phyloP scores from a whole-genome alignment of 108 stramenopile genomes.

The Discostella stelligeroides region DNA sequence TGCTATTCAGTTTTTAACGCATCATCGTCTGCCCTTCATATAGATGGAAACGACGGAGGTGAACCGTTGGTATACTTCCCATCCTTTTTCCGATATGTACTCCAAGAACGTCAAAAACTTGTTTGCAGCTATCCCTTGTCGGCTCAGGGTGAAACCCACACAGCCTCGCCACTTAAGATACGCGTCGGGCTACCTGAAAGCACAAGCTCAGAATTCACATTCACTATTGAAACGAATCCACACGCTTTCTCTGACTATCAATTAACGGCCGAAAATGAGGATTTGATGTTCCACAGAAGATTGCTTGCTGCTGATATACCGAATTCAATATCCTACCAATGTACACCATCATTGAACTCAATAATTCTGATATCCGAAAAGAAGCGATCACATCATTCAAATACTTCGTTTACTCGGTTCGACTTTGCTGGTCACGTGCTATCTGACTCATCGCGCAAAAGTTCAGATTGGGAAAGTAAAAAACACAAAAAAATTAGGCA shows the following conservation, averaged over 20 bases:
- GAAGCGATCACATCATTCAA: constrained; percentile 10
- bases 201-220: not conserved
- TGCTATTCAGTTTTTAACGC: constrained; percentile 24
- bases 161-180: not conserved
- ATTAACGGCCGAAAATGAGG: constrained; percentile 4
- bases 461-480: constrained; percentile 1
- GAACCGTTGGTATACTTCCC: constrained; percentile 76
- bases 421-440: not conserved
- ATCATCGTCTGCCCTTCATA: not conserved
- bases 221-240: constrained; percentile 21
- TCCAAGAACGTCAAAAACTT: constrained; percentile 2
- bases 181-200: not conserved
- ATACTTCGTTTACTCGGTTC: not conserved
- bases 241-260: constrained; percentile 9
- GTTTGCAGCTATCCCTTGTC: not conserved
- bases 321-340: constrained; percentile 19
- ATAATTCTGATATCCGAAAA: constrained; percentile 37
- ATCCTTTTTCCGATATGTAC: constrained; percentile 55
- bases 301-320: constrained; percentile 21
- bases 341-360: constrained; percentile 23
- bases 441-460: constrained; percentile 20
- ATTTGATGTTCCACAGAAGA: constrained; percentile 11
- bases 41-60: constrained; percentile 62
- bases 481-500: constrained; percentile 36
- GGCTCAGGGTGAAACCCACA: too few species aligned